Percentiles rank a stretch among this genome's conserved stretches.
These are phyloP conservation scores for Phragmites australis DNA, from an alignment of 176 grass and related monocot genomes.

Conservation along the genomic window DNA sequence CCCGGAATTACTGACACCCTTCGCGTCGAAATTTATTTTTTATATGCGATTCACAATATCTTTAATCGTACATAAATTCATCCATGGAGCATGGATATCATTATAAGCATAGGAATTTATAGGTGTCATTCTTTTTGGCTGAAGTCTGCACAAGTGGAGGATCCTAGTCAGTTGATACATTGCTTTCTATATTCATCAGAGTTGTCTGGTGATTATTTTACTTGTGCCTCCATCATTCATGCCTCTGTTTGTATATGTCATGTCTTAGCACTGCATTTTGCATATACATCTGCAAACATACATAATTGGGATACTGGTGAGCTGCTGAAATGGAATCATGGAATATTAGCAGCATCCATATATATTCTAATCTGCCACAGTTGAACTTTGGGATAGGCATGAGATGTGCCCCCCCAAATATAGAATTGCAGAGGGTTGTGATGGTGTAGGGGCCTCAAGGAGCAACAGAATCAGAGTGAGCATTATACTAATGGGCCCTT, in stretches of 20 bases:
- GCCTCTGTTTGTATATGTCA: slow-evolving; percentile 41
- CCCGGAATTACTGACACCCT: slow-evolving; percentile 43
- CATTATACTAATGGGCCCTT: slow-evolving; percentile 44
- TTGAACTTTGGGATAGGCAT: slow-evolving; percentile 59
- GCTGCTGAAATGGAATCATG: slow-evolving; percentile 46
- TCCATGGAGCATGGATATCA: neutral
- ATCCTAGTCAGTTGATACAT: slow-evolving; percentile 39
- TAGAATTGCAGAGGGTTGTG: slow-evolving; percentile 42
- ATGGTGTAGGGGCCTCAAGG: slow-evolving; percentile 45
- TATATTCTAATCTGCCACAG: slow-evolving; percentile 47
- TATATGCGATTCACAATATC: neutral
- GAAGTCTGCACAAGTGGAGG: slow-evolving; percentile 49
- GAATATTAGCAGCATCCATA: slow-evolving; percentile 52
- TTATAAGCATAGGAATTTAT: slow-evolving; percentile 37
- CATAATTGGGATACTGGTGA: slow-evolving; percentile 55
- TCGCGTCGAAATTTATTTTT: neutral
- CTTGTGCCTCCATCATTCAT: slow-evolving; percentile 36
- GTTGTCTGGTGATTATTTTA: slow-evolving; percentile 49
- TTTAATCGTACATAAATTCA: slow-evolving; percentile 12
- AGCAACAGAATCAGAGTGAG: slow-evolving; percentile 50
- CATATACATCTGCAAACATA: slow-evolving; percentile 30
- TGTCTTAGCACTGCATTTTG: slow-evolving; percentile 22
- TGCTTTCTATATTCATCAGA: slow-evolving; percentile 36
- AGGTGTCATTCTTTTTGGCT: slow-evolving; percentile 63
- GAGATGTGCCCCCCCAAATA: slow-evolving; percentile 55